Conservation (phyloP, 805 yeast species). For the Suhomyces prunicola region DNA sequence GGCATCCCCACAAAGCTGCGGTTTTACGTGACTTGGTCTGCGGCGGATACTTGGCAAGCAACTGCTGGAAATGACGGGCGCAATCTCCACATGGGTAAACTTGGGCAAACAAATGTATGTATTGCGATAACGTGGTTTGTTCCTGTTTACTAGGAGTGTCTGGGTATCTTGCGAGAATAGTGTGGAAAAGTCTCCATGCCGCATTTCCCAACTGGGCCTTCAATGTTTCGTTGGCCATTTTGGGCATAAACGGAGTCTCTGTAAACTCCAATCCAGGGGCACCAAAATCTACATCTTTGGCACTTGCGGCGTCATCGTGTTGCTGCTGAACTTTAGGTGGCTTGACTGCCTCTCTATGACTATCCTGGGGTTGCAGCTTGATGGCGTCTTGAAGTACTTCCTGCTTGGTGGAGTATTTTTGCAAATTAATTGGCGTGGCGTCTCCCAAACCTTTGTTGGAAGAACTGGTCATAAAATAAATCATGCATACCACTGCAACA, state of each 20-base stretch:
- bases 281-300: background rate
- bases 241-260: slow-evolving; percentile 72
- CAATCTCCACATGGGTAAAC: slow-evolving; percentile 98
- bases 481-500: slow-evolving; percentile 21
- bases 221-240: slow-evolving; percentile 82
- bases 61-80: slow-evolving; percentile 80
- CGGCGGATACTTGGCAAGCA: slow-evolving; percentile 75
- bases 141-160: slow-evolving; percentile 69
- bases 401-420: slow-evolving; percentile 6
- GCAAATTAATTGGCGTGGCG: slow-evolving; percentile 20
- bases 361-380: background rate
- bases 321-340: background rate
- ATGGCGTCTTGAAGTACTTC: slow-evolving; percentile 1
- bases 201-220: slow-evolving; percentile 86
- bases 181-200: slow-evolving; percentile 88
- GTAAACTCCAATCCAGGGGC: slow-evolving; percentile 5
- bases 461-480: slow-evolving; percentile 25
- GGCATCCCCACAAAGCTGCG: slow-evolving; percentile 97
- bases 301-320: background rate
- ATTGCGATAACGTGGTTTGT: slow-evolving; percentile 57
- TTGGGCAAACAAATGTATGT: slow-evolving; percentile 74
- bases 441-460: slow-evolving; percentile 18
- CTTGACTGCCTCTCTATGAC: background rate
- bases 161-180: slow-evolving; percentile 89
- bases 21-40: slow-evolving; percentile 70